Conservation (phyloP, 495 filamentous ascomycete species). For the Lineolata rhizophorae region DNA sequence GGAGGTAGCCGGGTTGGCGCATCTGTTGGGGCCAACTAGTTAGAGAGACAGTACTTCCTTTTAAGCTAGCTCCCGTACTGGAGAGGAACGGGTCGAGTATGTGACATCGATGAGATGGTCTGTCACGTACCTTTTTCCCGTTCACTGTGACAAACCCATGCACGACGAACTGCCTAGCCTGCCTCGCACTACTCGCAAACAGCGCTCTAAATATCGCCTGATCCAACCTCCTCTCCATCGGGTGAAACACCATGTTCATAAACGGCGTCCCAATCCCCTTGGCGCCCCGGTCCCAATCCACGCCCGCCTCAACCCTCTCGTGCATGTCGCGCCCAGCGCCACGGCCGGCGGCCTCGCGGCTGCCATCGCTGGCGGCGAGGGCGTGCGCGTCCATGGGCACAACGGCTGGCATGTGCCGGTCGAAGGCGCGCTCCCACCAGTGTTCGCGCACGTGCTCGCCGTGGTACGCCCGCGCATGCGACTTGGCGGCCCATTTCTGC, state of each 20-base stretch:
- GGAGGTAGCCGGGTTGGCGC: constrained; percentile 75
- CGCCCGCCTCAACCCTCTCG: background rate
- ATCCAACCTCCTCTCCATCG: constrained; percentile 74
- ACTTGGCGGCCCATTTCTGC: constrained; percentile 90
- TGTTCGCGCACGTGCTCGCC: constrained; percentile 80
- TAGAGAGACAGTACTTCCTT: background rate
- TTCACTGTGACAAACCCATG: constrained; percentile 91
- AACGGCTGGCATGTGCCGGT: constrained; percentile 48
- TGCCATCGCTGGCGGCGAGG: constrained; percentile 60
- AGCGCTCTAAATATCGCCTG: constrained; percentile 77
- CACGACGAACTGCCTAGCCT: constrained; percentile 82
- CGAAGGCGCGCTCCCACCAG: constrained; percentile 86
- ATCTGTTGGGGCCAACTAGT: constrained; percentile 32
- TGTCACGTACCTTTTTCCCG: constrained; percentile 56
- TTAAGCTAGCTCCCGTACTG: too few relatives aligned
- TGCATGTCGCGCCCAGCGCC: constrained; percentile 37
- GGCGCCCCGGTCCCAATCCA: constrained; percentile 3
- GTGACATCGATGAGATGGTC: background rate
- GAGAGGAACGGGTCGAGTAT: too few relatives aligned
- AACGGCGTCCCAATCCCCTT: constrained; percentile 38
- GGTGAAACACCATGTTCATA: constrained; percentile 81
- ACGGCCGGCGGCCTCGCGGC: constrained; percentile 55
- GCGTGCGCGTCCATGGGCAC: constrained; percentile 61
- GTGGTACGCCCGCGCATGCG: constrained; percentile 65
- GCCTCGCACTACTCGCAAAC: constrained; percentile 85